Evolutionary conservation across 768 basidiomycete species (phyloP), one percentile per base, ranked within the genome.

Genomic region (Tephrocybe rancida): DNA sequence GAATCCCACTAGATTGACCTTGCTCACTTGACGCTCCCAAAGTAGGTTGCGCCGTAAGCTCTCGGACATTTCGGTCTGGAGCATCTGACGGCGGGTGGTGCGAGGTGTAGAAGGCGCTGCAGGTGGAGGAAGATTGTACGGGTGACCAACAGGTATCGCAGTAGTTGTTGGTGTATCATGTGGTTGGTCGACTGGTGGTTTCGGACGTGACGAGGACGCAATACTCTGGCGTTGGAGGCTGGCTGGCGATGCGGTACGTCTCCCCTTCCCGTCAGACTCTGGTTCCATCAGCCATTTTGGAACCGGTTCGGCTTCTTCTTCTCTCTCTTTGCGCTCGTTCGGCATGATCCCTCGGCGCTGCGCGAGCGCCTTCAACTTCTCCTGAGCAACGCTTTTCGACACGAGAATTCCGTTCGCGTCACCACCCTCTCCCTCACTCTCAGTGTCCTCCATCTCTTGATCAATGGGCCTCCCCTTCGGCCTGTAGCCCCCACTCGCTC

Each of bases 51-150:
- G 76, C 19, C 94, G 77, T 57, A 96, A 71, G 54, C 86, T 88
- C 70, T 96, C 94, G 27, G 88, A 87, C 64, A 96, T 75, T 69
- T 96, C 94, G 3, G 86, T 88, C 50, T 85, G 78, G 42, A 95
- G 76, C 90, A 95, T 95, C 59, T 82, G 79, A 45, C 90, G 77
- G 2, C 94, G 81, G 2, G 92, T 94, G 38, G 94, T 92, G 30
- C 89, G 84, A 0, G 94, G 94, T 0, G 91, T 92, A 59, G 88
- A 87, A 2, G 90, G 90, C 16, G 82, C 73, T 0, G 77, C 71
- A 27, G 81, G 73, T 3, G 80, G 76, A 0, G 90, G 90, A 22
- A 92, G 78, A 61, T 90, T 88, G 70, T 91, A 90, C 5, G 89
- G 86, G 65, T 78, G 80, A 7, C 76, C 77, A 2, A 89, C 67